Evolutionary conservation across 2,329 filamentous ascomycete species (phyloP), one percentile per base, ranked within the genome.

Genomic region (Capronia coronata): DNA sequence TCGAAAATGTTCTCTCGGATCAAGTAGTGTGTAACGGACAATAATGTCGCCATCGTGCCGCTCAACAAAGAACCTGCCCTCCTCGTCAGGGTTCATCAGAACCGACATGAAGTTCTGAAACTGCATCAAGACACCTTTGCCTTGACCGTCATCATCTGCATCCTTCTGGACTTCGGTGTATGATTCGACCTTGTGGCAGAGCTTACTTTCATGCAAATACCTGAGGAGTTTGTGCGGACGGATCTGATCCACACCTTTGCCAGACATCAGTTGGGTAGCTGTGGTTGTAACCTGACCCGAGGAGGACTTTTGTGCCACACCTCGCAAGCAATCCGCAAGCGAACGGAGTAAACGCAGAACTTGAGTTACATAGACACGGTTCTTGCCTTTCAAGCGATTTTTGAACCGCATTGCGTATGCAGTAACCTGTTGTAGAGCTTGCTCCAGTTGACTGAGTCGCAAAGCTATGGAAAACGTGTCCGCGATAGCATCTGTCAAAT

Each of bases 401-500:
- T 88, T 86, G 62, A 96, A 98, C 55, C 83, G 87, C 63, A 86
- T 84, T 3, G 94, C 80, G 61, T 98, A 98, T 0, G 82, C 74
- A 0, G 83, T 84, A 1, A 98, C 74, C 68, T 94, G 89, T 42
- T 76, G 75, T 46, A 87, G 78, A 2, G 85, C 87, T 51, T 78
- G 76, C 43, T 79, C 79, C 14, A 97, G 71, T 55, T 96, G 89
- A 21, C 72, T 71, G 2, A 94, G 71, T 2, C 79, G 80, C 16
- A 97, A 76, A 29, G 86, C 80, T 0, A 87, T 80, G 0, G 90
- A 90, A 64, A 96, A 83, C 27, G 95, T 93, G 39, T 83, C 84
- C 13, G 87, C 80, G 39, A 98, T 87, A 0, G 91, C 89, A 65
- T 96, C 90, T 84, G 96, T 95, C 45, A 98, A 79, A 63, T 98